Percentiles rank a stretch among this genome's conserved stretches.
phyloP scores from a whole-genome alignment of 352 stramenopile species.

The Phytopythium helicoides region DNA sequence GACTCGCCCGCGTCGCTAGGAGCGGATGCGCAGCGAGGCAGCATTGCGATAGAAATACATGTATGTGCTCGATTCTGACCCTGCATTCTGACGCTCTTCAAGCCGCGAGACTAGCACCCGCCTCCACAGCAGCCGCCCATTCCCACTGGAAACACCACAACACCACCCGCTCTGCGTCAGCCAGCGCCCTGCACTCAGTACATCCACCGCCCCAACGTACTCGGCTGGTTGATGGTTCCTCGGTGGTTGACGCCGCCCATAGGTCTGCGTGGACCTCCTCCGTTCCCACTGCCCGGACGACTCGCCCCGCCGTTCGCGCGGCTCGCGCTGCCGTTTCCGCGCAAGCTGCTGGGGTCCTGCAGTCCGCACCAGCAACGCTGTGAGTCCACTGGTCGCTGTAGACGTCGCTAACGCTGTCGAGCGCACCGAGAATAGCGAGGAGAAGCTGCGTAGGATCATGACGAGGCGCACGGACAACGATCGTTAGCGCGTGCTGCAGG shows the following conservation, averaged over 20 bases:
- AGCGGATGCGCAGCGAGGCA: too few species aligned
- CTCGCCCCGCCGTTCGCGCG: slow-evolving; percentile 8
- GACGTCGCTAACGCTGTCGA: neutral
- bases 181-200: neutral
- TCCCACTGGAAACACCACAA: too few species aligned
- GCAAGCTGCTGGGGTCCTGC: slow-evolving; percentile 45
- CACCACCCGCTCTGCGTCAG: too few species aligned
- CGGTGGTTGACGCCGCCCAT: slow-evolving; percentile 60
- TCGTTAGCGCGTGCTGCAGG: too few species aligned
- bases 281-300: slow-evolving; percentile 16
- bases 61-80: neutral
- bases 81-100: neutral
- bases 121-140: slow-evolving; percentile 49
- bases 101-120: neutral
- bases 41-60: slow-evolving; percentile 25
- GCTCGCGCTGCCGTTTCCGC: slow-evolving; percentile 31
- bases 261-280: slow-evolving; percentile 33
- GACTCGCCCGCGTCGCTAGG: too few species aligned
- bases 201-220: slow-evolving; percentile 23
- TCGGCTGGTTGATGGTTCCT: slow-evolving; percentile 53
- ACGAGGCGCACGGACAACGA: neutral
- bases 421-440: slow-evolving; percentile 64
- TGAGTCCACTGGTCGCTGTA: neutral
- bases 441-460: slow-evolving; percentile 19
- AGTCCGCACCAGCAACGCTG: too few species aligned